Evolutionary conservation across 768 basidiomycete genomes (phyloP).

Genomic region (Tylopilus vinaceipallidus): DNA sequence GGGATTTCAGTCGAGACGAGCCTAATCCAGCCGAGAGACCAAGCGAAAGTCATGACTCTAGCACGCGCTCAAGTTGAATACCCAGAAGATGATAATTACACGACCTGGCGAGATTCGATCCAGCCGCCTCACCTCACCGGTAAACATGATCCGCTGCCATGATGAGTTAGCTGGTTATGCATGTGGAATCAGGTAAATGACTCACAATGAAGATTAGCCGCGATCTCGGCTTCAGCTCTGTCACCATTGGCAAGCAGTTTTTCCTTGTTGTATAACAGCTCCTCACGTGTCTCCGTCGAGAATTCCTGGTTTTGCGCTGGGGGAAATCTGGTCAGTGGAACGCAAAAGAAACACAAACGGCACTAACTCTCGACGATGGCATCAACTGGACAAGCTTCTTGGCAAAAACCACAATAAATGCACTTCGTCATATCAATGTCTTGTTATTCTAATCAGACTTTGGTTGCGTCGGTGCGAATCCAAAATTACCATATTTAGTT

Average conservation of each 20-base stretch:
- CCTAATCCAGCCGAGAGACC: background rate
- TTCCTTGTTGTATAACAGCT: conserved; percentile 99
- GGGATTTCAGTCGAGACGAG: background rate
- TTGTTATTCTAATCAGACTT: conserved; percentile 29
- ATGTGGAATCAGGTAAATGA: conserved; percentile 11
- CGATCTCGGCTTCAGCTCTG: conserved; percentile 95
- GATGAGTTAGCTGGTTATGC: conserved; percentile 21
- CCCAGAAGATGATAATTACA: conserved; percentile 26
- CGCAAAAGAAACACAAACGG: conserved; percentile 8
- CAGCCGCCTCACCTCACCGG: conserved; percentile 46
- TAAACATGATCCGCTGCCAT: conserved; percentile 81
- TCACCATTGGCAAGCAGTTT: conserved; percentile 96
- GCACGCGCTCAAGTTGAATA: conserved; percentile 4
- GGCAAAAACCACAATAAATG: conserved; percentile 99
- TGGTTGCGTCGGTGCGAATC: background rate
- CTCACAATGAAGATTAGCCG: conserved; percentile 84
- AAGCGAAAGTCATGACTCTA: conserved; percentile 2
- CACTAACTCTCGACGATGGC: conserved; percentile 96
- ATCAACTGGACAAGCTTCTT: conserved; percentile 99
- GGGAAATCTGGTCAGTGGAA: background rate
- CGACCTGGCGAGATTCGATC: conserved; percentile 8
- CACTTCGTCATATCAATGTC: conserved; percentile 99
- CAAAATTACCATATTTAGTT: conserved; percentile 82
- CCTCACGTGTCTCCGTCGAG: conserved; percentile 96
- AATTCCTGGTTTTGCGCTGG: conserved; percentile 96